Evolutionary conservation across 306 rosid species (phyloP), one percentile per base, ranked within the genome.

Genomic region (Prunus padus): DNA sequence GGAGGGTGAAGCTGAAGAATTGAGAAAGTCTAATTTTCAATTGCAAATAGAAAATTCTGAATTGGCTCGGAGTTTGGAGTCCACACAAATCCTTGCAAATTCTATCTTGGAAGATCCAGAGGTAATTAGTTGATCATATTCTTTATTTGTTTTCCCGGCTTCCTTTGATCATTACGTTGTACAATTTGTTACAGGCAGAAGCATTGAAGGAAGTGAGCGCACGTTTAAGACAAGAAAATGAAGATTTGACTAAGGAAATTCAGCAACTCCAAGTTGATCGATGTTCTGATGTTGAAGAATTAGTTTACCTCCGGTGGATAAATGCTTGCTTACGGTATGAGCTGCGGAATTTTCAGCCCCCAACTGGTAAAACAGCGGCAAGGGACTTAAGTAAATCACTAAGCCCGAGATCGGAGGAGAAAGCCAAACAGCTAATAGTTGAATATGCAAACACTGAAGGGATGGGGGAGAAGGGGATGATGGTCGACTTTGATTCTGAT

Each of bases 271-370:
- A 86, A 79, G 76, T 85, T 10, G 87, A 86, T 77, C 77, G 93
- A 72, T 92, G 89, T 67, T 60, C 88, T 25, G 97, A 95, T 77
- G 60, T 86, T 49, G 99, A 95, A 81, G 97, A 95, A 67, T 57
- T 95, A 78, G 97, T 95, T 73, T 95, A 95, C 63, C 84, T 95
- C 46, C 80, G 90, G 69, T 95, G 99, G 99, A 72, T 95, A 56
- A 95, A 95, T 79, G 99, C 97, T 64, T 95, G 99, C 83, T 86
- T 95, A 71, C 80, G 97, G 22, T 91, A 92, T 67, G 97, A 95
- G 73, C 82, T 92, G 12, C 51, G 97, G 49, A 86, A 91, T 73
- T 88, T 73, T 82, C 93, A 84, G 80, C 89, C 93, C 0, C 79
- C 87, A 45, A 8, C 80, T 54, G 97, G 97, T n/a, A 92, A 87